Conservation (phyloP, 2,329 filamentous ascomycete species). For the Pestalotiopsis sp. region DNA sequence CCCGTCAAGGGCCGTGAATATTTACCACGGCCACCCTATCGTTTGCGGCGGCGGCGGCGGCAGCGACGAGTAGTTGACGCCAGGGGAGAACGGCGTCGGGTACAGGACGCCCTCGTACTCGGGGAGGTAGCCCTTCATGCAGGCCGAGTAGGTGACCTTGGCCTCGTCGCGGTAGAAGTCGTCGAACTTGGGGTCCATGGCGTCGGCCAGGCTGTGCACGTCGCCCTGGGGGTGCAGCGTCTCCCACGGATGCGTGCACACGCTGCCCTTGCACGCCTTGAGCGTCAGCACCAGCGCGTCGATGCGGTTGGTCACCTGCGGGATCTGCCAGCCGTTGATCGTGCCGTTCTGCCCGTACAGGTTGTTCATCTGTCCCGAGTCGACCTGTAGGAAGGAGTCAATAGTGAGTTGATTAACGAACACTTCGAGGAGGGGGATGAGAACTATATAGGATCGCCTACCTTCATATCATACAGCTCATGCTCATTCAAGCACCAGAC, state of each 20-base stretch:
- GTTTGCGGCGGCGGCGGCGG: neutral
- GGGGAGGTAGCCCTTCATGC: slow-evolving; percentile 58
- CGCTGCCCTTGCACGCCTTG: slow-evolving; percentile 59
- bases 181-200: slow-evolving; percentile 51
- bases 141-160: slow-evolving; percentile 54
- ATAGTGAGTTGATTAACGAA: neutral
- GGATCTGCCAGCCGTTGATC: slow-evolving; percentile 33
- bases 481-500: slow-evolving; percentile 72
- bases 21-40: neutral
- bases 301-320: slow-evolving; percentile 50
- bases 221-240: slow-evolving; percentile 55
- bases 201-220: slow-evolving; percentile 54
- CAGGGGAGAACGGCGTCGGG: neutral
- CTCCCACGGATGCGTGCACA: slow-evolving; percentile 59
- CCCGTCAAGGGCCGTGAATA: neutral
- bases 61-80: neutral
- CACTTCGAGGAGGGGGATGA: neutral
- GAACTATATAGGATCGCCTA: slow-evolving; percentile 26
- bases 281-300: slow-evolving; percentile 62
- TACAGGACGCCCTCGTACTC: slow-evolving; percentile 51
- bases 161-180: slow-evolving; percentile 52
- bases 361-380: slow-evolving; percentile 56
- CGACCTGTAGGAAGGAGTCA: slow-evolving; percentile 37
- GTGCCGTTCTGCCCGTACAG: slow-evolving; percentile 32
- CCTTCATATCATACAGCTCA: slow-evolving; percentile 66